These are phyloP conservation scores for Rhodotorula paludigena DNA, from an alignment of 768 basidiomycete species.

Conservation along the genomic window DNA sequence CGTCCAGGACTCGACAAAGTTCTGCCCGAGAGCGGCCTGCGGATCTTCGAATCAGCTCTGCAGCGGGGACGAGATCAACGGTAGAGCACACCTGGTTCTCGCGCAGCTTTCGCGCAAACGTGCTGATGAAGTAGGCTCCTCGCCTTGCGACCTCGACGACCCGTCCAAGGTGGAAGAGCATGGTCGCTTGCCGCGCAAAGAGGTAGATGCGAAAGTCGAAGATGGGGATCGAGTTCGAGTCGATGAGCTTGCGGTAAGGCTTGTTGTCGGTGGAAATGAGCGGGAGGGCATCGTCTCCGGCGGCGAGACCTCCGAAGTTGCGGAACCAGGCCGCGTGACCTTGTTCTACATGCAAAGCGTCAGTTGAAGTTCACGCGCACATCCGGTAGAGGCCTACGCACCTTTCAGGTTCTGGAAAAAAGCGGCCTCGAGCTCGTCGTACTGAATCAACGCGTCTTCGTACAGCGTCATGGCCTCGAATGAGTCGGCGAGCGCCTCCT, in stretches of 20 bases:
- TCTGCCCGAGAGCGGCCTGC: conserved; percentile 47
- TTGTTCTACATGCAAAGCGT: conserved; percentile 60
- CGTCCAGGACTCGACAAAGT: conserved; percentile 88
- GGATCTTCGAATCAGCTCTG: background rate
- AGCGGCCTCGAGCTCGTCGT: conserved; percentile 81
- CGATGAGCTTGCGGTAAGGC: conserved; percentile 80
- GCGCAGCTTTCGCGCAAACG: conserved; percentile 68
- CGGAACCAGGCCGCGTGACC: conserved; percentile 85
- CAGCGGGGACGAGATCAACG: too few species aligned
- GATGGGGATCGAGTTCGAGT: conserved; percentile 81
- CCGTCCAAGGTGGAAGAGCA: conserved; percentile 66
- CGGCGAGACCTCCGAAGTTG: conserved; percentile 64
- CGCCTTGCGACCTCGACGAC: conserved; percentile 68
- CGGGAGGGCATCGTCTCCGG: conserved; percentile 72
- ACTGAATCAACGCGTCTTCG: conserved; percentile 82
- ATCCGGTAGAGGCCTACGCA: background rate
- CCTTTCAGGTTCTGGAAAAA: conserved; percentile 56
- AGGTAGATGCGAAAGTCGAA: conserved; percentile 92
- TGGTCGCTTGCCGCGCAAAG: conserved; percentile 72
- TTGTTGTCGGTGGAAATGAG: conserved; percentile 74
- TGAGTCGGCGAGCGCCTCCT: conserved; percentile 91
- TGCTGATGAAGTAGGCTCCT: conserved; percentile 66
- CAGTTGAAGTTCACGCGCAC: background rate
- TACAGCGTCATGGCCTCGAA: conserved; percentile 83
- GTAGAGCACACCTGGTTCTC: conserved; percentile 67